Percentiles rank a stretch among this genome's conserved stretches.
These are phyloP conservation scores for Linnemannia schmuckeri DNA, from an alignment of 192 early-diverging fungal species.

Conservation along the genomic window DNA sequence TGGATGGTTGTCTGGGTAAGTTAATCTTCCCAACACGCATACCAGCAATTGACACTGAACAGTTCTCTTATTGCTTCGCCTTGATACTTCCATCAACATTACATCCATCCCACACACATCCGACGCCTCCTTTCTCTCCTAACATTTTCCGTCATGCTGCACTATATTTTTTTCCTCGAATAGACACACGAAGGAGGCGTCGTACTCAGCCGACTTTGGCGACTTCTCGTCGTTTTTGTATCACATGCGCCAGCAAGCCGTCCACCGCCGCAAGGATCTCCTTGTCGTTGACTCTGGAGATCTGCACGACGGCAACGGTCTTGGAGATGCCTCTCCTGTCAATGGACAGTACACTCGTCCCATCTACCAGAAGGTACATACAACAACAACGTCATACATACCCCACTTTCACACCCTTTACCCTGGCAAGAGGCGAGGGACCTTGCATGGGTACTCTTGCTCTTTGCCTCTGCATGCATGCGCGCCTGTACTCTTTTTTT, in stretches of 20 bases:
- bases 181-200: constrained; percentile 47
- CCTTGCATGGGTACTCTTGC: not conserved
- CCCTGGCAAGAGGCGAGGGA: not conserved
- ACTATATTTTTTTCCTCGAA: not conserved
- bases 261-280: constrained; percentile 59
- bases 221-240: constrained; percentile 67
- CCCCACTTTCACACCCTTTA: not conserved
- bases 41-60: not conserved
- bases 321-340: constrained; percentile 49
- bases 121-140: not conserved
- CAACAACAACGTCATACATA: not conserved
- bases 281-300: constrained; percentile 68
- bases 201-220: constrained; percentile 65
- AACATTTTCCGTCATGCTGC: not conserved
- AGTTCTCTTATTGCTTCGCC: not conserved
- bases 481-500: not conserved
- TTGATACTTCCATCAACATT: not conserved
- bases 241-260: constrained; percentile 63
- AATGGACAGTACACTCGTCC: constrained; percentile 55
- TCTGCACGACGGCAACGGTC: constrained; percentile 57
- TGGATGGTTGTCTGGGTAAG: constrained; percentile 47
- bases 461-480: not conserved
- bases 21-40: not conserved
- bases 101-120: not conserved
- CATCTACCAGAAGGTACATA: constrained; percentile 46